These are phyloP conservation scores for Fusarium tuaranense DNA, from an alignment of 2,329 filamentous ascomycete species.

Conservation along the genomic window DNA sequence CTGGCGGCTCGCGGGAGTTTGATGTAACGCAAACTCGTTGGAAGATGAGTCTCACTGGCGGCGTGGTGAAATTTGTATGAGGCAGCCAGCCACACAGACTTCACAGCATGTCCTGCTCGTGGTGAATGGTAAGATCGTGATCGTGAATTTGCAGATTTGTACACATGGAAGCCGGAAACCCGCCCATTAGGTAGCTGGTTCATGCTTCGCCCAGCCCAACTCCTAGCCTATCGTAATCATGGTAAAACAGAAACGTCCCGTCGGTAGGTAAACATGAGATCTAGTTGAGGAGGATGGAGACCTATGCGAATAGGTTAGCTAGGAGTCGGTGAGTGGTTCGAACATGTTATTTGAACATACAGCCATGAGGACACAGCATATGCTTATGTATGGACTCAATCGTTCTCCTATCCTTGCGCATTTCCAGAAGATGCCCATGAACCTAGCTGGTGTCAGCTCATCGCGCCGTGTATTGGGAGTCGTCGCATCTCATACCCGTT, in stretches of 20 bases:
- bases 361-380: constrained; percentile 95
- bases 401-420: constrained; percentile 92
- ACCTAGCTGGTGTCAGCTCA: constrained; percentile 56
- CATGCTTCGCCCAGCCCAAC: constrained; percentile 26
- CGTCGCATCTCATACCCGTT: constrained; percentile 72
- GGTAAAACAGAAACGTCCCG: constrained; percentile 28
- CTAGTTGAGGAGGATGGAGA: constrained; percentile 53
- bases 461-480: neutral
- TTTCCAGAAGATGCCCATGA: constrained; percentile 95
- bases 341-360: constrained; percentile 60
- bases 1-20: neutral
- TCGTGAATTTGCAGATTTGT: constrained; percentile 17
- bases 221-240: constrained; percentile 39
- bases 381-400: constrained; percentile 92
- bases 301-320: constrained; percentile 36
- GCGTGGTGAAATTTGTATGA: neutral
- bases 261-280: constrained; percentile 33
- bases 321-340: neutral
- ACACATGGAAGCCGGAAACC: constrained; percentile 21
- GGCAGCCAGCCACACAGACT: neutral
- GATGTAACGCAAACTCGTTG: constrained; percentile 23
- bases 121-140: constrained; percentile 18
- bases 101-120: constrained; percentile 11
- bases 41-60: neutral
- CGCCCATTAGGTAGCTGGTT: constrained; percentile 4